Base-by-base conservation (phyloP, 2,329 filamentous ascomycete species). In the Diaporthe ilicicola region DNA sequence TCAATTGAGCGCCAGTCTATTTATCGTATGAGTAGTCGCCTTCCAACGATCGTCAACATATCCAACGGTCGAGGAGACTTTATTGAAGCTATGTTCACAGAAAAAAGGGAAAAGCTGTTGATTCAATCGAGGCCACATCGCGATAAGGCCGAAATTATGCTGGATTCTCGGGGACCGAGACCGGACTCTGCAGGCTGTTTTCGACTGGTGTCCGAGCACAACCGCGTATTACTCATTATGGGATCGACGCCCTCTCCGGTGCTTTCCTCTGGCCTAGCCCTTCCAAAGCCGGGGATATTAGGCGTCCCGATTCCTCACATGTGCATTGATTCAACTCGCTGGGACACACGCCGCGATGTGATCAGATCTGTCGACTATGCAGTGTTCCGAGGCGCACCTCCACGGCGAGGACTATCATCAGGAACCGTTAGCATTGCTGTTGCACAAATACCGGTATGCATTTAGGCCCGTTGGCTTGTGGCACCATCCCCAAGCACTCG, bases 331-430 rank as follows among this genome's bases (percentile, higher is more conserved):
- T 17, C 34, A 12, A 24, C 2, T 24, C 19, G 34, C 39, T 39
- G 24, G 8, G 17, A 19, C 22, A 19, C 13, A 37, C n/a, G 27
- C 19, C 42, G 39, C 19, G 17, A 4, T 48, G 24, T 22, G 39
- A 48, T 50, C n/a, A 29, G 24, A 17, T 37, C 10, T 29, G 53
- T 27, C 15, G 5, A 55, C 32, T 67, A 44, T 42, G 48, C 64
- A 17, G 71, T 73, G 39, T 68, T 65, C 42, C 69, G 71, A 9
- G 64, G 29, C n/a, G 64, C 64, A 39, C 71, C 71, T 66, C 69
- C 64, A 59, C 71, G 64, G 3, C 70, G 68, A 10, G 71, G 71
- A 17, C 71, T 73, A 15, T 51, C 1, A 22, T 51, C 1, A 29
- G 1, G 13, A 42, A 37, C 2, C 27, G 65, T 69, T 54, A 68